Evolutionary conservation across 371 early-diverging fungal genomes (phyloP).

Genomic region (Capillidium heterosporum): DNA sequence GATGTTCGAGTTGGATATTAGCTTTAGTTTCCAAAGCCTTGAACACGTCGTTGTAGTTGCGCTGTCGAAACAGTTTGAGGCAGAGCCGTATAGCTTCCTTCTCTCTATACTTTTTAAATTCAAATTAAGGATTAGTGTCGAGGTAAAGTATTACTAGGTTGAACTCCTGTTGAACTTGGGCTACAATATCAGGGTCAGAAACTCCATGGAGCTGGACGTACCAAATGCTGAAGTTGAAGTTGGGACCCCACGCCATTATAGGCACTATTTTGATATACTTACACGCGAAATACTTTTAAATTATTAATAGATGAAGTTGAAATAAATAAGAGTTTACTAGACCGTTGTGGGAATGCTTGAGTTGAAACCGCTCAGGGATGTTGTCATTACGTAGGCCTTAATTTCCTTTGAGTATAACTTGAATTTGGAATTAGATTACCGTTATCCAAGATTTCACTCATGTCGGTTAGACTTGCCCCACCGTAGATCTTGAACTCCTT

Average conservation of each 20-base stretch:
- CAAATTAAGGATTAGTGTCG: conserved; percentile 6
- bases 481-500: conserved; percentile 91
- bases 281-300: conserved; percentile 44
- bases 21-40: conserved; percentile 40
- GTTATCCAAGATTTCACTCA: conserved; percentile 70
- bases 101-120: conserved; percentile 36
- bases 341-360: conserved; percentile 15
- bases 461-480: conserved; percentile 54
- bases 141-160: conserved; percentile 27
- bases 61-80: conserved; percentile 74
- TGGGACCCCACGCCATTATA: conserved; percentile 72
- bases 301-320: neutral
- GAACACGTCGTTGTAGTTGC: conserved; percentile 53
- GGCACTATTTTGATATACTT: conserved; percentile 89
- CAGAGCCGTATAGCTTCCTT: conserved; percentile 62
- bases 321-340: neutral
- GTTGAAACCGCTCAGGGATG: conserved; percentile 72
- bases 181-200: conserved; percentile 37
- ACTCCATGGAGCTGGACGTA: conserved; percentile 73
- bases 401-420: neutral
- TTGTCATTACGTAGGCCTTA: conserved; percentile 72
- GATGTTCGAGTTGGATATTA: conserved; percentile 49
- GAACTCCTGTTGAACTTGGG: conserved; percentile 35
- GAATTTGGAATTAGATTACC: conserved; percentile 24
- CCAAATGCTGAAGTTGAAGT: conserved; percentile 93